Evolutionary conservation across 768 basidiomycete species (phyloP), one percentile per base, ranked within the genome.

Genomic region (Ephemerocybe angulata): DNA sequence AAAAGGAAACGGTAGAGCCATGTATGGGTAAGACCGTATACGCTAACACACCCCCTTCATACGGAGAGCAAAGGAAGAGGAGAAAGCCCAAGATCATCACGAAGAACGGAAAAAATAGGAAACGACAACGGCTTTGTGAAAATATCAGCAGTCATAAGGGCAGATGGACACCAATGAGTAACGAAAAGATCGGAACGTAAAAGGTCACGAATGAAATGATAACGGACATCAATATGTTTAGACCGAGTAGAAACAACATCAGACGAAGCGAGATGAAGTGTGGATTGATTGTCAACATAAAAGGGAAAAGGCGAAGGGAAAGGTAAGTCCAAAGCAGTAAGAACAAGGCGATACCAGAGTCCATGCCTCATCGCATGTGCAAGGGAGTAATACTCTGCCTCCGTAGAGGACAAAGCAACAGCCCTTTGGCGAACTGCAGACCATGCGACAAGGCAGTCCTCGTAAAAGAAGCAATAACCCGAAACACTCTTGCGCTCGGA

Each of bases 351-450:
- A 48, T 69, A 50, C 71, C 72, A 67, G 31, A 63, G 60, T 4
- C 57, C 57, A 35, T 63, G 60, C 10, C 64, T 55, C 19, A 63
- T 53, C 10, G 71, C 66, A 42, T 70, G 58, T 4, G 65, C 57
- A 3, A 62, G 38, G 0, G 73, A 67, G 29, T 73, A 67, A 55
- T 78, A 76, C 55, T 78, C 73, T 2, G 73, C 67, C 53, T 76
- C 71, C 0, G 67, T 66, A 1, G 71, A 72, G 1, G 72, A 76
- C 1, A 67, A 60, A 0, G 73, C 65, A 0, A 76, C 65, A 2
- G 65, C 61, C 11, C 59, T 53, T n/a, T n/a, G n/a, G n/a, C n/a
- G n/a, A n/a, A 60, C 60, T 6, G 68, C 62, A 1, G 59, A 65
- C 72, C 70, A 79, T 2, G 69, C 64, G 8, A 76, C 63, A 0